Percentiles rank a stretch among this genome's conserved stretches.
Conservation (phyloP, 192 early-diverging fungal genomes). For the Coemansia sp. region DNA sequence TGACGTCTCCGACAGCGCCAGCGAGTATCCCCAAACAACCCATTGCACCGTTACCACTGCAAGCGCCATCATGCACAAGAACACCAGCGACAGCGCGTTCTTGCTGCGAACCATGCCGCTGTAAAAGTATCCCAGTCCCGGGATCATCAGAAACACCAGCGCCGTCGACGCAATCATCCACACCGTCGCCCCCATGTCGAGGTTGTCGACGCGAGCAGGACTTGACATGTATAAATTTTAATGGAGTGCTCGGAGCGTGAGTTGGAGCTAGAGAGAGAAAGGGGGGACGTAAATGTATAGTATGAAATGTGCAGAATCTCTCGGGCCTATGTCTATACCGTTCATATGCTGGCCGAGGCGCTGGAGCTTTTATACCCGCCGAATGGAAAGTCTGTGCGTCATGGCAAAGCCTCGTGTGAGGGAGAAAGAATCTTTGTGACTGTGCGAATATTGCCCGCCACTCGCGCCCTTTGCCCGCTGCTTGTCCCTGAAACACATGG, state of each 20-base stretch:
- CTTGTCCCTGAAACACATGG: conserved; percentile 2
- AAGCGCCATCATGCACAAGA: conserved; percentile 69
- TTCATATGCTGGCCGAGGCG: neutral
- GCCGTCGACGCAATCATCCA: conserved; percentile 73
- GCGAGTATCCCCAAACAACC: conserved; percentile 73
- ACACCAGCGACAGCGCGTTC: conserved; percentile 79
- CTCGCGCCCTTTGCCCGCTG: neutral
- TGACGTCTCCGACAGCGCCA: conserved; percentile 69
- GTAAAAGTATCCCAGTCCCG: conserved; percentile 78
- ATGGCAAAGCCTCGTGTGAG: neutral
- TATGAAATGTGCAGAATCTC: too few species aligned
- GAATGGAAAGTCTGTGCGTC: neutral
- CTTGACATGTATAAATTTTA: conserved; percentile 2
- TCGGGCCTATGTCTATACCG: neutral
- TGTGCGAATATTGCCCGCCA: conserved; percentile 3
- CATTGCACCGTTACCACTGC: conserved; percentile 76
- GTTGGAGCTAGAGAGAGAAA: neutral
- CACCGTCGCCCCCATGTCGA: conserved; percentile 69
- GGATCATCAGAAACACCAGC: conserved; percentile 78
- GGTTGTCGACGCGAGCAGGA: conserved; percentile 26
- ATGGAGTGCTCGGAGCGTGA: neutral
- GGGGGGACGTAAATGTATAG: too few species aligned
- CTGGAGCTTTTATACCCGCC: neutral
- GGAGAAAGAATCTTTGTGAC: neutral
- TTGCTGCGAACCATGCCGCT: conserved; percentile 76